Base-by-base conservation (phyloP, 306 rosid genomes). In the Biancaea sappan region DNA sequence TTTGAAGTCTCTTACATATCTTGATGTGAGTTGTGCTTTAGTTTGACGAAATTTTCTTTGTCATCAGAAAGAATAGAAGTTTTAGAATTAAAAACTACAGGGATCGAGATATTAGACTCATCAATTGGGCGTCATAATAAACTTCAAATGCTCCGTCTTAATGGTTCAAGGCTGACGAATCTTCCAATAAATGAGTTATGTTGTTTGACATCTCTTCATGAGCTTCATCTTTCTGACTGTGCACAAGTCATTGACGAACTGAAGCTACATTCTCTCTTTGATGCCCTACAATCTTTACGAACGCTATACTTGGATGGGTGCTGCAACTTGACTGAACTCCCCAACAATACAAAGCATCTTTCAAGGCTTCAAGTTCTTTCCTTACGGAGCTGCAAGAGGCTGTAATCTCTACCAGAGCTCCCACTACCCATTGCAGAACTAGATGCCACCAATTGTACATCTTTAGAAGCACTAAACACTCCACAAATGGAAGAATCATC, bases 351-450 rank as follows among this genome's bases (percentile, higher is more conserved):
- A 9, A 48, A 48, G 54, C 9, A n/a, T 51, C 57, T 51, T 51
- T 58, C 34, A 15, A 13, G 7, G 34, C 15, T 58, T 0, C 8
- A 15, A 29, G 21, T 24, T 21, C 41, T 80, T 10, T 47, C 57
- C 5, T 37, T 80, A 24, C 0, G 0, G 0, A 0, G 5, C 15
- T 78, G 82, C 35, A 1, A 0, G 34, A 62, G 29, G 67, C 80
- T 84, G 70, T 60, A 2, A 25, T 56, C 4, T 60, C 0, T 84
- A 14, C 84, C 79, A 40, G 73, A 74, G 77, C 77, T 84, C 57
- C 83, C 85, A 14, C 32, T 4, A 7, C 10, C 6, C 5, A 3
- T 84, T 5, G 26, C 19, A 38, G 2, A 2, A 12, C n/a, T 81
- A 28, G 2, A 25, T 14, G 79, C 74, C 0, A 14, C 3, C 8